Evolutionary conservation across 306 rosid genomes (phyloP).

Genomic region (Cotoneaster glaucophyllus): DNA sequence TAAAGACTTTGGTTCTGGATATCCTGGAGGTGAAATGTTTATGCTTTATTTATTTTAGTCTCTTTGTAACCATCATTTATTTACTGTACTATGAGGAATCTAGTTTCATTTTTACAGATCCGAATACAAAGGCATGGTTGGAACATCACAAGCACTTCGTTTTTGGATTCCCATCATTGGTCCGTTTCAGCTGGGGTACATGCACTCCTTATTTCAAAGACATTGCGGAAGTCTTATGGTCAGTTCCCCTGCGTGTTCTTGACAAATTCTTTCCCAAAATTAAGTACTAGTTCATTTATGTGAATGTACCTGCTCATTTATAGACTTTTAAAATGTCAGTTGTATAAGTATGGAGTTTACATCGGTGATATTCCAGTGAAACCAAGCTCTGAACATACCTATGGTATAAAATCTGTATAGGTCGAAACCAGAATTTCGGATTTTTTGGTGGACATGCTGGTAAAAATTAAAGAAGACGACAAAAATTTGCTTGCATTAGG

Average conservation of each 20-base stretch:
- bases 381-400: not conserved
- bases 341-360: not conserved
- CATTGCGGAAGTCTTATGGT: conserved; percentile 73
- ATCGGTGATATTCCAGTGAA: not conserved
- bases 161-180: conserved; percentile 91
- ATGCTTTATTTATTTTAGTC: not conserved
- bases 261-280: not conserved
- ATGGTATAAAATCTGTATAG: not conserved
- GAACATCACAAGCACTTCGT: conserved; percentile 62
- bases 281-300: not conserved
- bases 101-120: conserved; percentile 49
- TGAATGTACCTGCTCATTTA: not conserved
- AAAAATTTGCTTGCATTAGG: not conserved
- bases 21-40: conserved; percentile 72
- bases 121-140: conserved; percentile 80
- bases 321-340: not conserved
- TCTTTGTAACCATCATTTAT: conserved; percentile 2
- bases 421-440: not conserved
- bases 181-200: conserved; percentile 96
- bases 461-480: not conserved
- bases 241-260: conserved; percentile 21
- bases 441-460: not conserved
- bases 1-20: conserved; percentile 86
- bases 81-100: conserved; percentile 1
- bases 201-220: conserved; percentile 72